These are phyloP conservation scores for Escovopsis sp. DNA, from an alignment of 2,329 filamentous ascomycete species.

Conservation along the genomic window DNA sequence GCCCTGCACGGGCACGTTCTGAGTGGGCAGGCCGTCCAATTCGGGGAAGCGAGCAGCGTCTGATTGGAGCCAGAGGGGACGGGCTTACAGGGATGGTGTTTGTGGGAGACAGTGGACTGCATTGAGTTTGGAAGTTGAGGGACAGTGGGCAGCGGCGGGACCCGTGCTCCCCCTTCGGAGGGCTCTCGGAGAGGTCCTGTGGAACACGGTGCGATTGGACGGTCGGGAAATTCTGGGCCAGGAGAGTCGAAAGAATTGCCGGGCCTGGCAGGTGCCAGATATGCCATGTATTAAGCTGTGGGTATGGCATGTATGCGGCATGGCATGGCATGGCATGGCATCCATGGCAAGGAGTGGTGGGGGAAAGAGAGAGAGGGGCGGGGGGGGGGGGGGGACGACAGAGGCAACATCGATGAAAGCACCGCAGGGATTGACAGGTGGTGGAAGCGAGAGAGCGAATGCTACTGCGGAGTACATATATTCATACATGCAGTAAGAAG, in stretches of 20 bases:
- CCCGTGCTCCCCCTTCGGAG: no score
- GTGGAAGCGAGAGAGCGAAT: no score
- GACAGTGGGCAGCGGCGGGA: no score
- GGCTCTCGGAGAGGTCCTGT: background rate
- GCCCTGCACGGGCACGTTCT: conserved; percentile 10
- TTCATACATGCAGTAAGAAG: no score
- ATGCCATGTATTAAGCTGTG: background rate
- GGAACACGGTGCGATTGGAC: background rate
- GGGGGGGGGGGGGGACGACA: no score
- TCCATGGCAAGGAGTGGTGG: no score
- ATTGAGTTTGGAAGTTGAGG: background rate
- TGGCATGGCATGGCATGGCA: no score
- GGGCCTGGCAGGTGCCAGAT: conserved; percentile 1
- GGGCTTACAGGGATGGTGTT: background rate
- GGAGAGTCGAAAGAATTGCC: background rate
- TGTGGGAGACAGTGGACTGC: background rate
- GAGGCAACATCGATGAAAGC: no score
- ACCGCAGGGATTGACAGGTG: no score
- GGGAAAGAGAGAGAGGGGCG: no score
- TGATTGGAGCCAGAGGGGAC: background rate
- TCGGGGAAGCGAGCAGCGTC: background rate
- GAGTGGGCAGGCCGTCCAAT: conserved; percentile 1
- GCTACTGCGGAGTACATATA: no score
- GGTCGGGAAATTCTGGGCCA: background rate
- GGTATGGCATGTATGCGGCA: background rate